Evolutionary conservation across 371 early-diverging fungal species (phyloP).

Genomic region (Lichtheimia hyalospora): DNA sequence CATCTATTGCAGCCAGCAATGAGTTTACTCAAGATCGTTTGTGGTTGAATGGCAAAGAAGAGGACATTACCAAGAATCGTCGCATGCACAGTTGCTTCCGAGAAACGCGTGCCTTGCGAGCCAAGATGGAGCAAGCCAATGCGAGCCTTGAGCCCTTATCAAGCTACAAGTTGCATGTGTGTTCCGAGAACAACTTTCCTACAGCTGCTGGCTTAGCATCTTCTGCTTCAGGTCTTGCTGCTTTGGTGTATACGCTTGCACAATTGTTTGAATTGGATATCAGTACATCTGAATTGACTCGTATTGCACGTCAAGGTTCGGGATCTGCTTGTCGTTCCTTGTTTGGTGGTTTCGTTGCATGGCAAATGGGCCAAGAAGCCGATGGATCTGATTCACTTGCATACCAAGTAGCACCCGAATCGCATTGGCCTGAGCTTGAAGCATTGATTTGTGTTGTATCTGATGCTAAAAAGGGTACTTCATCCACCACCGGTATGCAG

Average conservation of each 20-base stretch:
- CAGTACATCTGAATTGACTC: constrained; percentile 74
- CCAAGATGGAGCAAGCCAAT: constrained; percentile 62
- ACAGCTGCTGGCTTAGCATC: constrained; percentile 99
- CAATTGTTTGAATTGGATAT: constrained; percentile 75
- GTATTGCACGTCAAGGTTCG: constrained; percentile 94
- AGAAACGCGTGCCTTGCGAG: constrained; percentile 78
- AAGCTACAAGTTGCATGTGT: constrained; percentile 71
- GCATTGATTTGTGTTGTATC: constrained; percentile 93
- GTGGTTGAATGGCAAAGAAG: constrained; percentile 94
- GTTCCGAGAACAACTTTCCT: constrained; percentile 98
- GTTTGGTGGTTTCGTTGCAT: constrained; percentile 97
- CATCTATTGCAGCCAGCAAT: constrained; percentile 79
- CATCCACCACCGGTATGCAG: constrained; percentile 98
- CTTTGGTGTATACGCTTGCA: constrained; percentile 86
- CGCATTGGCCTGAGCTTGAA: constrained; percentile 95
- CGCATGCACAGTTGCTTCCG: constrained; percentile 86
- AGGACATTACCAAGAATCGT: constrained; percentile 76
- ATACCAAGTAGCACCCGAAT: constrained; percentile 85
- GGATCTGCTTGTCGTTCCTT: constrained; percentile 98
- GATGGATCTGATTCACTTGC: constrained; percentile 91
- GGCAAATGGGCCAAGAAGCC: constrained; percentile 82
- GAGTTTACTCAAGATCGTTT: constrained; percentile 70
- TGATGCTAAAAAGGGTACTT: constrained; percentile 89
- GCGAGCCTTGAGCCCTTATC: constrained; percentile 54
- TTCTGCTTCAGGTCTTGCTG: constrained; percentile 97